phyloP scores from a whole-genome alignment of 163 green algal genomes.

The Prototheca cutis region DNA sequence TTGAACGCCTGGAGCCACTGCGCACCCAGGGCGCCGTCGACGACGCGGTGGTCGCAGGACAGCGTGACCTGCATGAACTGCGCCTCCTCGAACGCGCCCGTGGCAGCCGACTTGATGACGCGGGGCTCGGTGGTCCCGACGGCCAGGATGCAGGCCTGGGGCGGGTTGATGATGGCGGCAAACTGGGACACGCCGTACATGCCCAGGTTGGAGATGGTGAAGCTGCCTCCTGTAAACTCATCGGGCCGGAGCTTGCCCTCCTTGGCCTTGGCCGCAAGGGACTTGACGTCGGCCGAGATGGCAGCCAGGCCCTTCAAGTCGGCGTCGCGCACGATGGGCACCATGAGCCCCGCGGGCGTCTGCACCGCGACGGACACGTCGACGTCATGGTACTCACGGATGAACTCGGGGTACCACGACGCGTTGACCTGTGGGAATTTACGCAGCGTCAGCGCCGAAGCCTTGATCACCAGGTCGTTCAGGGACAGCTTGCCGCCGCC shows the following conservation, averaged over 20 bases:
- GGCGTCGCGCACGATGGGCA: conserved; percentile 79
- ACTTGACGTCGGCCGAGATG: conserved; percentile 77
- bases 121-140: conserved; percentile 58
- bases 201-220: conserved; percentile 94
- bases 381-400: conserved; percentile 78
- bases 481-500: conserved; percentile 77
- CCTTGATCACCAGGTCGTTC: conserved; percentile 98
- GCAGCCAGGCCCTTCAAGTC: conserved; percentile 64
- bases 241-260: conserved; percentile 76
- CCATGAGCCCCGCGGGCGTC: conserved; percentile 70
- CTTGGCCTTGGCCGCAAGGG: conserved; percentile 77
- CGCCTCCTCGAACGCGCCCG: conserved; percentile 40
- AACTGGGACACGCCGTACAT: conserved; percentile 95
- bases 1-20: conserved; percentile 94
- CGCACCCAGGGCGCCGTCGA: conserved; percentile 92
- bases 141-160: conserved; percentile 84
- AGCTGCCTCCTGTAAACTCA: conserved; percentile 87
- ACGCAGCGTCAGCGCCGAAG: conserved; percentile 67
- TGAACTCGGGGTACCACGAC: conserved; percentile 83
- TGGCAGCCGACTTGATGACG: conserved; percentile 32
- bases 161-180: conserved; percentile 92
- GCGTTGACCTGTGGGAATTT: conserved; percentile 76
- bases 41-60: conserved; percentile 91
- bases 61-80: conserved; percentile 66
- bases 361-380: conserved; percentile 87